Conservation (phyloP, 495 filamentous ascomycete genomes). For the Penicillium atrosanguineum region DNA sequence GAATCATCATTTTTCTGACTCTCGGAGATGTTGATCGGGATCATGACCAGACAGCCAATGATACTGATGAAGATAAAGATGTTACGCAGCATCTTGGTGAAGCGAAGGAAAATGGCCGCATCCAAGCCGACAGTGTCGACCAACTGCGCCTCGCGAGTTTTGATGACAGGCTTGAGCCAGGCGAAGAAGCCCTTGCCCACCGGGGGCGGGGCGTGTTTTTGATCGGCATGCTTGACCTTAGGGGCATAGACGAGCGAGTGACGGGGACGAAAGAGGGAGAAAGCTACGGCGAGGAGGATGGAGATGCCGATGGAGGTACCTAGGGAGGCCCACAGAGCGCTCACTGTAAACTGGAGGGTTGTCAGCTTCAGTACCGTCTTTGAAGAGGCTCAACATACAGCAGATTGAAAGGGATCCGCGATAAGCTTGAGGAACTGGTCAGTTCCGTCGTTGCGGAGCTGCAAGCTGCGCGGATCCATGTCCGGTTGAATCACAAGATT, state of each 20-base stretch:
- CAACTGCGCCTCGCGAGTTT: constrained; percentile 70
- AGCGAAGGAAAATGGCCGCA: constrained; percentile 84
- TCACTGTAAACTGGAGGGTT: constrained; percentile 49
- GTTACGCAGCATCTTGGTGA: constrained; percentile 88
- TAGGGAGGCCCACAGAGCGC: constrained; percentile 75
- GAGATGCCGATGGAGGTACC: constrained; percentile 77
- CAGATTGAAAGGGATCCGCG: constrained; percentile 45
- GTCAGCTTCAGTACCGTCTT: constrained; percentile 7
- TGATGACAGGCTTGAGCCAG: constrained; percentile 77
- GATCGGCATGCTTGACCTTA: constrained; percentile 87
- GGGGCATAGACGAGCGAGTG: constrained; percentile 92
- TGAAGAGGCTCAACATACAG: constrained; percentile 26
- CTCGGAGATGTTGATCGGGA: constrained; percentile 74
- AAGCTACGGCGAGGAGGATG: constrained; percentile 66
- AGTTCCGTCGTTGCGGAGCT: constrained; percentile 17
- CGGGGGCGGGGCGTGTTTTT: constrained; percentile 88
- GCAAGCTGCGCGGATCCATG: constrained; percentile 33
- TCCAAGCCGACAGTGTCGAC: constrained; percentile 83
- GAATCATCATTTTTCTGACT: constrained; percentile 32
- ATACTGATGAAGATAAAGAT: constrained; percentile 74
- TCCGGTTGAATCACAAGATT: constrained; percentile 1
- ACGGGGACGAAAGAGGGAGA: constrained; percentile 87
- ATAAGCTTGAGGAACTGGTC: constrained; percentile 48
- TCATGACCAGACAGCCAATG: constrained; percentile 73
- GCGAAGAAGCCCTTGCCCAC: constrained; percentile 82